Evolutionary conservation across 352 stramenopile genomes (phyloP), one percentile per base, ranked within the genome.

Genomic region (Thraustochytrium sp.): DNA sequence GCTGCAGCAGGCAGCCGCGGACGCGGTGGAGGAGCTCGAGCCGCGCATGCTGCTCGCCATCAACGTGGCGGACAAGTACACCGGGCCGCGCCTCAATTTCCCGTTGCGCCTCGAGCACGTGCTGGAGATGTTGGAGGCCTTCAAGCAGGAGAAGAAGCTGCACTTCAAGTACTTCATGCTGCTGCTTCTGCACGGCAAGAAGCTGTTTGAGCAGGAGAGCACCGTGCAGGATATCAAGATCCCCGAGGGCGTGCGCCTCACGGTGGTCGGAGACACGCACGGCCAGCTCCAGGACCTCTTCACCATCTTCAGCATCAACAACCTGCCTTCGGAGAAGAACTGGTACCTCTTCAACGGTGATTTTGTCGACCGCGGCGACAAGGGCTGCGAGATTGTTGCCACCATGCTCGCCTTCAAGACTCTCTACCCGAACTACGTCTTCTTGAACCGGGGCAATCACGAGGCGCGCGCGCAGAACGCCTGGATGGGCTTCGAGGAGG

Each of bases 291-390:
- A 96, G 49, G 95, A 98, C 78, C 88, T 98, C 1, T 97, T 95
- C 73, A 93, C 93, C 5, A 97, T 98, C 62, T 97, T 98, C 61
- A 96, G 90, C 16, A 92, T 96, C 82, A 96, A 96, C 82, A 94
- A 93, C 0, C 83, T 96, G 46, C 95, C 95, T 5, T 93, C 88
- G 11, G 55, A 64, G 11, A 93, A 91, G n/a, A 98, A 97, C 87
- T 93, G 93, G 84, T 97, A 97, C 86, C 86, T 98, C 0, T 98
- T 98, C 88, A 98, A 98, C 86, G 95, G 95, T 0, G 95, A 98
- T 84, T 98, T 98, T 86, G 95, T 98, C 46, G 95, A 98, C 84
- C 90, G 95, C 29, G 95, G 95, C 0, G 85, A 89, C 48, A 92
- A 96, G 76, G 93, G 94, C 80, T 90, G 90, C 0, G 94, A 98